Evolutionary conservation across 768 basidiomycete species (phyloP).

Genomic region (Pleurotus platypus): DNA sequence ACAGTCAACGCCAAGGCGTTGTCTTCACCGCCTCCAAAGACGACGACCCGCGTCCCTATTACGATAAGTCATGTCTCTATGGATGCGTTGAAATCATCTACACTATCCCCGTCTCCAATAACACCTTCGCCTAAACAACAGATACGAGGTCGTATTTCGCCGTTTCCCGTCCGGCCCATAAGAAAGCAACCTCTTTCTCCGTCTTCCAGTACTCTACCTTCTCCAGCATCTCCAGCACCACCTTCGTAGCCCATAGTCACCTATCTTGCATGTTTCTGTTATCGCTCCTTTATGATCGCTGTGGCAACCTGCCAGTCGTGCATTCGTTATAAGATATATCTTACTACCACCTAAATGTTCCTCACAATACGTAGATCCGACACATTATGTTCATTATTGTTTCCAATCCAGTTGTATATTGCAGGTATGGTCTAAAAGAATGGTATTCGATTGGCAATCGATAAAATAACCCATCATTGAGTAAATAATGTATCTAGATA

Average conservation of each 20-base stretch:
- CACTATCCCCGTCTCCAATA: not conserved
- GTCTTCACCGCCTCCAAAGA: not conserved
- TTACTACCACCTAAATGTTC: too few relatives aligned
- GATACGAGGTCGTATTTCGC: not conserved
- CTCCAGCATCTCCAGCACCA: not conserved
- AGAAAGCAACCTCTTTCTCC: not conserved
- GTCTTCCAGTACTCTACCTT: not conserved
- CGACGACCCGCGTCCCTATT: not conserved
- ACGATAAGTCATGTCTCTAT: not conserved
- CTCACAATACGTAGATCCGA: too few relatives aligned
- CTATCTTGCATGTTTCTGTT: not conserved
- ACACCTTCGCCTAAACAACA: not conserved
- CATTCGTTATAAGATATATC: not conserved
- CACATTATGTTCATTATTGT: too few relatives aligned
- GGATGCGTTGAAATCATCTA: not conserved
- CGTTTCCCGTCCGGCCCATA: constrained; percentile 2
- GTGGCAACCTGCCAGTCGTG: not conserved
- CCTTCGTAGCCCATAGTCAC: not conserved
- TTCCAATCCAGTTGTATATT: too few relatives aligned
- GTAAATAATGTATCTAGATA: too few relatives aligned
- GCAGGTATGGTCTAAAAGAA: not conserved
- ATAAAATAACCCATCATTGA: not conserved
- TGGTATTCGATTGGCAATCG: not conserved
- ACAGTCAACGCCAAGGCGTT: not conserved
- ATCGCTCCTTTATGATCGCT: not conserved